phyloP scores from a whole-genome alignment of 192 early-diverging fungal genomes.

The Podila minutissima region DNA sequence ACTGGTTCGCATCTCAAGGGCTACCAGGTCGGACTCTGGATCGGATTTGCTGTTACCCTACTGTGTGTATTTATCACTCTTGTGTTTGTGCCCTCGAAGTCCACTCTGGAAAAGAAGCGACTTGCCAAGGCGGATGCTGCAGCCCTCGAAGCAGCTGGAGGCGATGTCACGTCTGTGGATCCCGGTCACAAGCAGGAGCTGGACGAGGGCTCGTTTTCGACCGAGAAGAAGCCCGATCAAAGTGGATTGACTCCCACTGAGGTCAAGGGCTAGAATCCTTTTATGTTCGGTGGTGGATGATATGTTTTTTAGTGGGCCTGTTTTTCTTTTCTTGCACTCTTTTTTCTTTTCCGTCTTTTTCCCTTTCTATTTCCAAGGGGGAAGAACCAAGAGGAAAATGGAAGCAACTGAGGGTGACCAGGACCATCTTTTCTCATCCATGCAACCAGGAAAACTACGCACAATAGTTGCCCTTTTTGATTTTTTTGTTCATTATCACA shows the following conservation, averaged over 20 bases:
- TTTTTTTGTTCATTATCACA: background rate
- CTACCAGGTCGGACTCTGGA: conserved; percentile 46
- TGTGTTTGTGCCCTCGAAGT: conserved; percentile 43
- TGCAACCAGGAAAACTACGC: background rate
- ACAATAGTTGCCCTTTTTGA: background rate
- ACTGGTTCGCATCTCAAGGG: conserved; percentile 38
- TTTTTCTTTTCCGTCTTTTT: background rate
- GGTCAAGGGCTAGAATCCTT: background rate
- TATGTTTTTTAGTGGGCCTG: background rate
- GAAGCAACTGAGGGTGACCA: background rate
- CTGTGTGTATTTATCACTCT: conserved; percentile 44
- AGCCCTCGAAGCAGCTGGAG: background rate
- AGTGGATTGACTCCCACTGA: background rate
- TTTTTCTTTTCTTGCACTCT: background rate
- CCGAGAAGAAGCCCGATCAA: background rate
- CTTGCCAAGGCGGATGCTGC: conserved; percentile 12
- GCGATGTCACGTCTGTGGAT: background rate
- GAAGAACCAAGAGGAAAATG: background rate
- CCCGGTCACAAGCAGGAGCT: background rate
- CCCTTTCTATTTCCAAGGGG: background rate
- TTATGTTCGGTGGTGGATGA: background rate
- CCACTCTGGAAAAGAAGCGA: conserved; percentile 38
- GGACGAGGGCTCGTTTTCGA: background rate
- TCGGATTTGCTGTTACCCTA: conserved; percentile 39
- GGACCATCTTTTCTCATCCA: conserved; percentile 6